Evolutionary conservation across 2,329 filamentous ascomycete species (phyloP).

Genomic region (Fusarium anguioides): DNA sequence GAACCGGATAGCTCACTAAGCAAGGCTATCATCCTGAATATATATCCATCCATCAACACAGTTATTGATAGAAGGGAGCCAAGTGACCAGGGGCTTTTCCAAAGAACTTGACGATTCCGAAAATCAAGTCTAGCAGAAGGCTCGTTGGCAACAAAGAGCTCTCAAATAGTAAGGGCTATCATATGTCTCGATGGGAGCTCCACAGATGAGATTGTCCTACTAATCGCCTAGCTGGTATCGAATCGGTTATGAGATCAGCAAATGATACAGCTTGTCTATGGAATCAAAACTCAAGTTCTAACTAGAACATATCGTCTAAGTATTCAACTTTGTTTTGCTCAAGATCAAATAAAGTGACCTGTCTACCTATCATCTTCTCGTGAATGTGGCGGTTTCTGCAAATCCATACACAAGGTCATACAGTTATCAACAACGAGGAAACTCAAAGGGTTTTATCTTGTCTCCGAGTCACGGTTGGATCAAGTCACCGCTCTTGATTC

Average conservation of each 20-base stretch:
- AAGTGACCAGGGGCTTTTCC: constrained; percentile 62
- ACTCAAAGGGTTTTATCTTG: constrained; percentile 48
- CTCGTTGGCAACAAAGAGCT: constrained; percentile 54
- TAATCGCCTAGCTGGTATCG: constrained; percentile 65
- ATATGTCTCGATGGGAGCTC: constrained; percentile 60
- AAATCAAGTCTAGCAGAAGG: constrained; percentile 59
- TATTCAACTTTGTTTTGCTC: constrained; percentile 55
- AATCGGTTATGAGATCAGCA: constrained; percentile 63
- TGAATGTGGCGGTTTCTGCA: constrained; percentile 47
- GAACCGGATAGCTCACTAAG: constrained; percentile 46
- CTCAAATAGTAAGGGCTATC: constrained; percentile 49
- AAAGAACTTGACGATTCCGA: constrained; percentile 56
- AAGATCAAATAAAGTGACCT: constrained; percentile 57
- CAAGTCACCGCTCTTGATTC: constrained; percentile 34
- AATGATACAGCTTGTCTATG: not conserved
- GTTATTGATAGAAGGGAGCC: constrained; percentile 48
- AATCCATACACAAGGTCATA: constrained; percentile 47
- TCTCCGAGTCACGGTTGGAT: constrained; percentile 47
- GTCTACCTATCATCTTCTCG: constrained; percentile 46
- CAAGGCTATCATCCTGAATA: constrained; percentile 36
- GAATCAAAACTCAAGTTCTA: not conserved
- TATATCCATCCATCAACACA: constrained; percentile 41
- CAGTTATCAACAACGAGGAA: constrained; percentile 42
- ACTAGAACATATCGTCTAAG: constrained; percentile 52
- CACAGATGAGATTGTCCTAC: constrained; percentile 55